phyloP scores from a whole-genome alignment of 352 stramenopile genomes.

The Globisporangium nodosum region DNA sequence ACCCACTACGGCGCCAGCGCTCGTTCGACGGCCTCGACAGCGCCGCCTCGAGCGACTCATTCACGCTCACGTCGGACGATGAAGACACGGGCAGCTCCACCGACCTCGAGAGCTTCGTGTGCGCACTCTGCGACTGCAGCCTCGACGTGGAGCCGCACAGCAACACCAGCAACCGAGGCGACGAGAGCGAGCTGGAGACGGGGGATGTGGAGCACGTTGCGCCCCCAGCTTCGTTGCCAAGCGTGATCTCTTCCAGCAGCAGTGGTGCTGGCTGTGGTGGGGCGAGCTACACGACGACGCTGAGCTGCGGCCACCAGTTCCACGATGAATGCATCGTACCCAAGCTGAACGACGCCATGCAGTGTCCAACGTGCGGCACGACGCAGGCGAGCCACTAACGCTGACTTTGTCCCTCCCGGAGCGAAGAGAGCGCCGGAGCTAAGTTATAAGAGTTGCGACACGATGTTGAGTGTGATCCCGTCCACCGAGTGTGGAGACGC shows the following conservation, averaged over 20 bases:
- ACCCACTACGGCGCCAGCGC: slow-evolving; percentile 2
- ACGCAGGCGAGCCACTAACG: too few relatives aligned
- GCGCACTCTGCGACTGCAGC: slow-evolving; percentile 10
- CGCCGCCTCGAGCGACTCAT: slow-evolving; percentile 10
- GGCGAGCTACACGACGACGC: slow-evolving; percentile 10
- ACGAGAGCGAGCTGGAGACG: neutral
- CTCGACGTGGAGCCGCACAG: slow-evolving; percentile 7
- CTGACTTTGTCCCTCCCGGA: too few relatives aligned
- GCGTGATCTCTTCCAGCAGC: neutral
- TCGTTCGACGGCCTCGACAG: neutral
- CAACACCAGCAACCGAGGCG: neutral
- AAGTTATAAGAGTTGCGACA: too few relatives aligned
- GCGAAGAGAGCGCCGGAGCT: too few relatives aligned
- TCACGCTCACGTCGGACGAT: slow-evolving; percentile 16
- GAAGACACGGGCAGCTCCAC: slow-evolving; percentile 10
- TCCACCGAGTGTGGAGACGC: too few relatives aligned
- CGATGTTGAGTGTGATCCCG: too few relatives aligned
- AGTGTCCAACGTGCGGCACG: slow-evolving; percentile 14
- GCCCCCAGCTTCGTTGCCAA: neutral
- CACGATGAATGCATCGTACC: slow-evolving; percentile 22
- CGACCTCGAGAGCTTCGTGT: slow-evolving; percentile 5
- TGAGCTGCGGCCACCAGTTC: slow-evolving; percentile 12
- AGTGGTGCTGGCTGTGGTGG: neutral
- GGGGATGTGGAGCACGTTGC: neutral
- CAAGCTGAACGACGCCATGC: slow-evolving; percentile 16